Evolutionary conservation across 192 early-diverging fungal genomes (phyloP), one percentile per base, ranked within the genome.

Genomic region (Podochytrium sp.): DNA sequence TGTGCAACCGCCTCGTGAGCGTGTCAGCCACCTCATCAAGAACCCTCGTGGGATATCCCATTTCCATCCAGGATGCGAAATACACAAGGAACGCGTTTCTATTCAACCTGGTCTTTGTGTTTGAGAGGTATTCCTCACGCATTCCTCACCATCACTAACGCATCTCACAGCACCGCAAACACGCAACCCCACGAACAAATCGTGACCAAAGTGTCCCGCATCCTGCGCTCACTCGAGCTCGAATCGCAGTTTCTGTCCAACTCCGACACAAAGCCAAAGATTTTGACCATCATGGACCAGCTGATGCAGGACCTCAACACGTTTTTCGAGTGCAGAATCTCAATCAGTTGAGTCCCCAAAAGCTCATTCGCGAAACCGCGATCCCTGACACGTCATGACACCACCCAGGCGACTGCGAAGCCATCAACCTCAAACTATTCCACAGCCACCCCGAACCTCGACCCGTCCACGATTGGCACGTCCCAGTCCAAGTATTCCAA

Each of bases 61-160:
- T 96, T 6, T 71, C 76, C 33, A 89, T 96, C n/a, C 78, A 86
- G 32, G 85, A 92, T 62, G 56, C 83, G 52, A 81, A 88, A 50
- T 93, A 95, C 67, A 79, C 82, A 57, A 83, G 97, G 27, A 96
- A 96, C 79, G 90, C 86, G 34, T 82, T 96, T 55, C 85, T 95
- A 32, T 99, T 96, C 83, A 99, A 99, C 79, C 83, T 96, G 52
- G 92, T 93, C 63, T 97, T 99, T 88, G 92, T 95, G 14, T 98
- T 99, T 85, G 93, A 95, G 57, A 23, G n/a, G 57, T 65, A 30
- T 10, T 38, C 16, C 12, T 47, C 88, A 86, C n/a, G 43, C 12
- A 20, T 47, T 10, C 43, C n/a, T 20, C 10, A 47, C n/a, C n/a
- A 10, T 47, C n/a, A 20, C 43, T 47, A 43, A 74, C 42, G 16